Percentiles rank a stretch among this genome's conserved stretches.
These are phyloP conservation scores for Breynia disticha DNA, from an alignment of 441 rosid species.

Conservation along the genomic window DNA sequence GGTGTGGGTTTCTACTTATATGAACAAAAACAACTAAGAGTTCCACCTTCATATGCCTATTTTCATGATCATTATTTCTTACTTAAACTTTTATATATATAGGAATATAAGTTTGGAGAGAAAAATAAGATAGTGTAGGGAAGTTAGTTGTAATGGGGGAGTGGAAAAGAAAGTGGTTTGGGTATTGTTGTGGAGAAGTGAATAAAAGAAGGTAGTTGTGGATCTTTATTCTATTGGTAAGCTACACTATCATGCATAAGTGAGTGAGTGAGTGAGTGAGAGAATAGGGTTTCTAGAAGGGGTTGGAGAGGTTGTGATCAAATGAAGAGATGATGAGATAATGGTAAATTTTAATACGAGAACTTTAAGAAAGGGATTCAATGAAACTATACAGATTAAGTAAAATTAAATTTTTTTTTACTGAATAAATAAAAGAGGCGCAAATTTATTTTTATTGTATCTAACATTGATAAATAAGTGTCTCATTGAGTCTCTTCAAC, in stretches of 20 bases:
- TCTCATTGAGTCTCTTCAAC: too few relatives aligned
- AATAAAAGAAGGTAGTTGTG: constrained; percentile 37
- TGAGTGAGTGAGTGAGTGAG: constrained; percentile 24
- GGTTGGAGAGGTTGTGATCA: constrained; percentile 33
- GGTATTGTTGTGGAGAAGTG: constrained; percentile 18
- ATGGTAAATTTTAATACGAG: too few relatives aligned
- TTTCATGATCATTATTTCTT: constrained; percentile 1
- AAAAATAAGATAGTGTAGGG: too few relatives aligned
- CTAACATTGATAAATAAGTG: too few relatives aligned
- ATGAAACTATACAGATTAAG: too few relatives aligned
- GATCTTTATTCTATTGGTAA: constrained; percentile 37
- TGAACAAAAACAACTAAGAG: too few relatives aligned
- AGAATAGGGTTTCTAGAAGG: constrained; percentile 42
- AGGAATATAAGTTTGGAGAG: too few relatives aligned
- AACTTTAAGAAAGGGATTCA: too few relatives aligned
- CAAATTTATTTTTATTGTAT: too few relatives aligned
- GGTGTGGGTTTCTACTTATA: background rate
- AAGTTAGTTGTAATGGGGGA: constrained; percentile 20
- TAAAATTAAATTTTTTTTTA: too few relatives aligned
- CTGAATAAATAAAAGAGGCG: too few relatives aligned
- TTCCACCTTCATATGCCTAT: constrained; percentile 1
- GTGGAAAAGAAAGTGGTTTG: constrained; percentile 24
- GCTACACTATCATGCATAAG: constrained; percentile 25
- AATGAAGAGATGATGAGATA: constrained; percentile 19
- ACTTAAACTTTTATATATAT: constrained; percentile 3